phyloP scores from a whole-genome alignment of 495 filamentous ascomycete species.

The Trichoderma reesei region DNA sequence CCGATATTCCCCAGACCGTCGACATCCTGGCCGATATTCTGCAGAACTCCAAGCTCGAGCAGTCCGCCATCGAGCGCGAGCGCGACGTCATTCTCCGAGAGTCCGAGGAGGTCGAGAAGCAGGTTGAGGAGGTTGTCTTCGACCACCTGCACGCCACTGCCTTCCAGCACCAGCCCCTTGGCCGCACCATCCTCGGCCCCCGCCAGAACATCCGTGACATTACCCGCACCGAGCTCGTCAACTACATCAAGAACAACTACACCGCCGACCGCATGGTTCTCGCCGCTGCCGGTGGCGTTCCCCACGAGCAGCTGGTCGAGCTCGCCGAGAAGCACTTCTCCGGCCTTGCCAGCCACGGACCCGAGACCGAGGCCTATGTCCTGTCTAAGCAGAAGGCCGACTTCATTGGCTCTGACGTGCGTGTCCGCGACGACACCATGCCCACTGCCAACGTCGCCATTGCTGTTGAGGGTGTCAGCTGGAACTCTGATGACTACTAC shows the following conservation, averaged over 20 bases:
- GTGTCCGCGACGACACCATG: conserved; percentile 92
- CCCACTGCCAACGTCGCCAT: conserved; percentile 95
- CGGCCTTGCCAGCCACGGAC: conserved; percentile 55
- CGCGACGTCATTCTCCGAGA: conserved; percentile 96
- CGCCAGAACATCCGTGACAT: conserved; percentile 98
- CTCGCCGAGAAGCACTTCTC: conserved; percentile 96
- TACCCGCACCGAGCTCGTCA: conserved; percentile 73
- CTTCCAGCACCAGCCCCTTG: conserved; percentile 89
- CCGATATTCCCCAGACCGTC: conserved; percentile 88
- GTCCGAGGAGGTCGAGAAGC: conserved; percentile 99
- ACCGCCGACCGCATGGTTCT: conserved; percentile 98
- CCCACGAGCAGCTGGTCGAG: conserved; percentile 86
- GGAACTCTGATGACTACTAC: conserved; percentile 98
- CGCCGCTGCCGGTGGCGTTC: conserved; percentile 87
- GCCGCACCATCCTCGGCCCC: conserved; percentile 94
- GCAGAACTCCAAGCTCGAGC: conserved; percentile 96
- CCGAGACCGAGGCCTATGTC: conserved; percentile 58
- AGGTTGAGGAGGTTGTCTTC: conserved; percentile 98
- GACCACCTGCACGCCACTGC: conserved; percentile 98
- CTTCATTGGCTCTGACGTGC: conserved; percentile 91
- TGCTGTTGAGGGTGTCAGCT: conserved; percentile 98
- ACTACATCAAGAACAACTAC: conserved; percentile 99
- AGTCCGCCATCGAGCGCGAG: conserved; percentile 86
- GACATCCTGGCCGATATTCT: conserved; percentile 98
- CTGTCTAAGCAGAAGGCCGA: conserved; percentile 80